Evolutionary conservation across 345 rosid genomes (phyloP).

Genomic region (Isatis tinctoria): DNA sequence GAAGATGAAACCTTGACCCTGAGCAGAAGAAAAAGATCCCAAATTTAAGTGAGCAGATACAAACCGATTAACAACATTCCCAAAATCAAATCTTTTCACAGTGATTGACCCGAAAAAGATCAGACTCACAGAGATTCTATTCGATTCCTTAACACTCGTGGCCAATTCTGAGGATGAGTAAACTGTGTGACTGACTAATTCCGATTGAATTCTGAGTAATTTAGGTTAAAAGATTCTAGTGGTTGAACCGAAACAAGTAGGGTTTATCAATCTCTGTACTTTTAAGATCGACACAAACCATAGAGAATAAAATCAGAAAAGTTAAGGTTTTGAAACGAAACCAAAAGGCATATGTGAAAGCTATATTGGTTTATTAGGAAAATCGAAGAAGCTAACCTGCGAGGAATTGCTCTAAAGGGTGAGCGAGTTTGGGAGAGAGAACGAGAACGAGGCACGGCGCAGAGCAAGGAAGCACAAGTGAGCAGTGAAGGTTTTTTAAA

Average conservation of each 20-base stretch:
- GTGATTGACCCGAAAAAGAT: neutral
- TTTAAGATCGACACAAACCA: neutral
- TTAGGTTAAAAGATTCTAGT: neutral
- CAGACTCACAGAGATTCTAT: neutral
- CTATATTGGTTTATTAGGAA: neutral
- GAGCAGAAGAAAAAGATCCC: neutral
- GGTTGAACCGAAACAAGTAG: neutral
- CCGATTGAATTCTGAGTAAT: neutral
- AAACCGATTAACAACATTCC: neutral
- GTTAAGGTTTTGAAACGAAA: neutral
- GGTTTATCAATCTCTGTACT: neutral
- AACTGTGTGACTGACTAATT: neutral
- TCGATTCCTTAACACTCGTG: neutral
- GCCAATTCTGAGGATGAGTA: neutral
- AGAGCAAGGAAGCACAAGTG: neutral
- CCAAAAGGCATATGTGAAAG: neutral
- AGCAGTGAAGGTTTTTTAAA: neutral
- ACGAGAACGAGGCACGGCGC: slow-evolving; percentile 10
- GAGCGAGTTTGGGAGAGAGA: neutral
- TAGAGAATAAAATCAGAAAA: neutral
- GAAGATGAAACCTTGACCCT: slow-evolving; percentile 14
- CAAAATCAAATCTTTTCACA: slow-evolving; percentile 2
- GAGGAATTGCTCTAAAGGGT: neutral
- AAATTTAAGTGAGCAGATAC: neutral
- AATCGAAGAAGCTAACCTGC: slow-evolving; percentile 10